Base-by-base conservation (phyloP, 805 yeast species). In the Candida morakotiae region DNA sequence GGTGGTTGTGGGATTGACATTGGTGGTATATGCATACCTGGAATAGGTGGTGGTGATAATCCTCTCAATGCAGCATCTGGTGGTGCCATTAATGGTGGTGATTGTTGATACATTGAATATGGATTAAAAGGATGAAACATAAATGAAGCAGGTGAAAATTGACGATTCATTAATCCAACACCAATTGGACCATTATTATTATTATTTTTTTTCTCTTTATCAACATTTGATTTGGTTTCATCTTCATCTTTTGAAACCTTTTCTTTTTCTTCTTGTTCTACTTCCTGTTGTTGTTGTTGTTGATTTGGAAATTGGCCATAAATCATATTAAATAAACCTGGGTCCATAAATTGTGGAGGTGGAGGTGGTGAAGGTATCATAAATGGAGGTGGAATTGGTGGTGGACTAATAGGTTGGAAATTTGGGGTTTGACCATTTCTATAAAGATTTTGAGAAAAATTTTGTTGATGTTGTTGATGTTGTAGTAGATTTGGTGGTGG, bases 91-190 rank as follows among this genome's bases (percentile, higher is more conserved):
- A 28, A 27, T 14, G 53, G 52, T 10, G 62, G 56, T 22, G 62
- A 42, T 25, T 49, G 61, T 9, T 56, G 63, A 39, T 58, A 63
- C 48, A 60, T 49, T 9, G 66, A 62, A 48, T 74, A 75, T 1
- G 79, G 77, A 41, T 55, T 61, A 45, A 74, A 77, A 0, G 75
- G 70, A 16, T 73, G 75, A 52, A 73, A 67, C 64, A 73, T 62
- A 46, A 67, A 75, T 1, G 71, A 67, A 8, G 67, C 53, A 1
- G 56, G 54, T 10, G 60, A 58, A 20, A 49, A 39, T 18, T 53
- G 55, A 5, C 67, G 56, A 38, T 63, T 63, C 64, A 61, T 55
- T 35, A 63, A 44, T 4, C 71, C 72, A 33, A 67, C 60, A 0
- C 64, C 62, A 14, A 44, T 45, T 15, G 35, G 38, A 28, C 32